phyloP scores from a whole-genome alignment of 1,284 basidiomycete genomes.

The Ganoderma meredithae region DNA sequence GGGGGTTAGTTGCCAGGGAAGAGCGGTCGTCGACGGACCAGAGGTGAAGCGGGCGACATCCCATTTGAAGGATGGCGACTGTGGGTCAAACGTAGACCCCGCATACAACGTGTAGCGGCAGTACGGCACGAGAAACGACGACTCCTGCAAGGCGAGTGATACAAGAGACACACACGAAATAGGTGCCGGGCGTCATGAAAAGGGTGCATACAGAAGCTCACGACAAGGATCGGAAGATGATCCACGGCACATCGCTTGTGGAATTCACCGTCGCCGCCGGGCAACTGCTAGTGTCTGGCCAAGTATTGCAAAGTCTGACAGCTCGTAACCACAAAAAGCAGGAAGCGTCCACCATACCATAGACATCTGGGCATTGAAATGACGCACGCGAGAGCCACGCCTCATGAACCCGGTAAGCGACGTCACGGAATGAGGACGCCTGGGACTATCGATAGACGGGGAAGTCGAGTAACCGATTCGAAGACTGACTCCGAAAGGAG shows the following conservation, averaged over 20 bases:
- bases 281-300: not conserved
- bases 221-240: not conserved
- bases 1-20: conserved; percentile 2
- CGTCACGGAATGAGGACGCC: conserved; percentile 7
- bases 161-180: conserved; percentile 4
- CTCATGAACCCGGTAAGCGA: not conserved
- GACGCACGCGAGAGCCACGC: conserved; percentile 2
- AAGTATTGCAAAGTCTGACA: not conserved
- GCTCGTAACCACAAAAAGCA: not conserved
- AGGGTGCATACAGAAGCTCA: conserved; percentile 4
- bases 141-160: conserved; percentile 6
- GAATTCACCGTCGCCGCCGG: not conserved
- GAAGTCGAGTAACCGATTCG: conserved; percentile 1
- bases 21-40: conserved; percentile 9
- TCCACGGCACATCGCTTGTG: conserved; percentile 1
- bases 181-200: conserved; percentile 11
- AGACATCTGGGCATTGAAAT: not conserved
- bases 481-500: conserved; percentile 1
- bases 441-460: conserved; percentile 4
- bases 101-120: conserved; percentile 18
- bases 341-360: not conserved
- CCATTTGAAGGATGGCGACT: conserved; percentile 12
- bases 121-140: conserved; percentile 18
- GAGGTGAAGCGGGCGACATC: not conserved
- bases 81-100: not conserved